Evolutionary conservation across 1,284 basidiomycete species (phyloP), one percentile per base, ranked within the genome.

Genomic region (Golubevia pallescens): DNA sequence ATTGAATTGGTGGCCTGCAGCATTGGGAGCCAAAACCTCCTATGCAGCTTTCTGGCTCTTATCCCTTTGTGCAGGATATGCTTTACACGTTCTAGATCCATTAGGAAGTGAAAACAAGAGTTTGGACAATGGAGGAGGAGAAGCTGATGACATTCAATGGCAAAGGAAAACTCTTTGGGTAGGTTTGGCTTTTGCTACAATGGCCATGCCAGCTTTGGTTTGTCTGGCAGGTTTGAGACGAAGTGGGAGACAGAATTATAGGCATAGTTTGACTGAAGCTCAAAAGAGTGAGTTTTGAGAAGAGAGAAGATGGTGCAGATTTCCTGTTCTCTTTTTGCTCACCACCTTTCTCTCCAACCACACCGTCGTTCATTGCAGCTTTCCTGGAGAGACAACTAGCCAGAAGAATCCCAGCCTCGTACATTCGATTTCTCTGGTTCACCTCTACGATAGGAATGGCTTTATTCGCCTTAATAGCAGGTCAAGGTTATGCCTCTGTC

Each of bases 121-220:
- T 5, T 5, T 4, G 34, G 10, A 5, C 5, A 38, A 38, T 10
- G 34, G 34, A 38, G 10, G 34, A 5, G 5, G 10, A 38, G 34
- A 38, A 10, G 3, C 34, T 4, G 73, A 73, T 14, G 73, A 83
- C 57, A 84, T 87, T 6, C 88, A 90, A 67, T 89, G 89, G 89
- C 88, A 89, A 76, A 79, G 88, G 4, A 90, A 90, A 78, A 89
- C 88, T 84, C 73, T 82, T 76, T 89, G 89, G 89, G 88, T 89
- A 10, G 73, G 85, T 3, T 79, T 89, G n/a, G 87, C 88, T 0
- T 89, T 89, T 68, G 80, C 86, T 0, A 88, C 88, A 1, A 89
- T 89, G 89, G 81, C 87, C 21, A 87, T 88, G 82, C 89, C 89
- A 0, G 89, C 89, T 0, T 67, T 89, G 0, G 76, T 84, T 2